Evolutionary conservation across 2,329 filamentous ascomycete genomes (phyloP), one percentile per base, ranked within the genome.

Genomic region (Colletotrichum incanum): DNA sequence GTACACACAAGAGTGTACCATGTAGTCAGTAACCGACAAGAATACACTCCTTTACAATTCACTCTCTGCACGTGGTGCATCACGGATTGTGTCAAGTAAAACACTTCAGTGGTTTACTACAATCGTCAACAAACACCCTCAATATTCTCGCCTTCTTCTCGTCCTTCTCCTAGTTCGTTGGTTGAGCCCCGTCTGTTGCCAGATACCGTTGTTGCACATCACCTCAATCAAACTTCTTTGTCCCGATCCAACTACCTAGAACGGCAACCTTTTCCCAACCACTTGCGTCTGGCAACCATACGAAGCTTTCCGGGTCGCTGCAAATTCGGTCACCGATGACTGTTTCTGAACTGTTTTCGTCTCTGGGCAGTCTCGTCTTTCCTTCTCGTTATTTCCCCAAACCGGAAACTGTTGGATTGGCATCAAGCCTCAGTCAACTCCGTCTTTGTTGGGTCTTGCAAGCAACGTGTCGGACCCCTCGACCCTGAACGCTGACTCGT

Each of bases 321-420:
- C 54, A 59, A 59, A n/a, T 41, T 65, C 54, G 52, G 54, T 65
- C 64, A 16, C 64, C 54, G 54, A 59, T 58, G 26, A n/a, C 28
- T 47, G 41, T 47, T 34, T 7, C 43, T 47, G 18, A 26, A 28
- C n/a, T 16, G n/a, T 26, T 49, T 34, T 49, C 56, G 39, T 18
- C 56, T 31, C 56, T 47, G 39, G 41, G 18, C 41, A 20, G 18
- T 12, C 26, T 34, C 26, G 20, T 23, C 18, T 23, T n/a, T 52
- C 28, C 49, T 52, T n/a, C 41, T 34, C 7, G 26, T 34, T 8
- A 3, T 26, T 37, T 60, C 41, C 23, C 12, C 16, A 55, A 16
- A 12, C 11, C 37, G 11, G 49, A 8, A 26, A 18, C 28, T 31
- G 49, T 52, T 52, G 49, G 23, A 11, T 28, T 7, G 3, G 5